Evolutionary conservation across 1,284 basidiomycete genomes (phyloP).

Genomic region (Cutaneotrichosporon spelunceum): DNA sequence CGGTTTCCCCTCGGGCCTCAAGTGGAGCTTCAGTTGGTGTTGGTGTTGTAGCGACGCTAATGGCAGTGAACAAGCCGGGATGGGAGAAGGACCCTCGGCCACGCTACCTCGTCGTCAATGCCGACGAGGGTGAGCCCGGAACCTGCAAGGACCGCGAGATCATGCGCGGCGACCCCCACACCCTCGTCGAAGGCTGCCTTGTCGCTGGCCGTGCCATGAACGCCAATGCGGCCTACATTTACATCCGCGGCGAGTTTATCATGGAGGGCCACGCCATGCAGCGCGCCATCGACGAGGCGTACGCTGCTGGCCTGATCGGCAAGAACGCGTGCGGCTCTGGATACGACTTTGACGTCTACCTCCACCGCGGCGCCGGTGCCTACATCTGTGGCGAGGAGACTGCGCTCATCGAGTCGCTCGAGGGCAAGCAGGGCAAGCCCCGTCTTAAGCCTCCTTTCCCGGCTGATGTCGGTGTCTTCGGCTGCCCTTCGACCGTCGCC

Average conservation of each 20-base stretch:
- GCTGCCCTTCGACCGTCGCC: constrained; percentile 94
- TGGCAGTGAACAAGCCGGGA: constrained; percentile 76
- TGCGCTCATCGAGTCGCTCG: constrained; percentile 91
- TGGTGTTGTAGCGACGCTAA: not conserved
- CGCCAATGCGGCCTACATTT: constrained; percentile 91
- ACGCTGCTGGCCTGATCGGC: constrained; percentile 86
- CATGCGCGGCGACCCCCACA: constrained; percentile 95
- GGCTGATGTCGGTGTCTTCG: constrained; percentile 94
- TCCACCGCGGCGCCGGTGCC: constrained; percentile 95
- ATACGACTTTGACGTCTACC: constrained; percentile 92
- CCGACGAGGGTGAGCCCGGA: constrained; percentile 97
- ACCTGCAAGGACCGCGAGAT: constrained; percentile 99
- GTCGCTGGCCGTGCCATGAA: constrained; percentile 98
- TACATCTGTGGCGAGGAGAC: constrained; percentile 99
- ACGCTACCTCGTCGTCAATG: constrained; percentile 95
- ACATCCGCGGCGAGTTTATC: constrained; percentile 97
- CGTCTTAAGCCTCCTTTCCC: constrained; percentile 99
- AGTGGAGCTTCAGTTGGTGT: constrained; percentile 85
- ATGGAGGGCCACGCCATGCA: constrained; percentile 91
- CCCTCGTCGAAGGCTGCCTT: constrained; percentile 95
- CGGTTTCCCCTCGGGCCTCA: constrained; percentile 93
- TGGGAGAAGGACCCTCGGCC: constrained; percentile 94
- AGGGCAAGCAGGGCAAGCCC: constrained; percentile 97
- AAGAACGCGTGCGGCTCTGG: constrained; percentile 89
- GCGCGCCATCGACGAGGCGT: constrained; percentile 92